These are phyloP conservation scores for Tuber umbilicatum DNA, from an alignment of 495 filamentous ascomycete species.

Conservation along the genomic window DNA sequence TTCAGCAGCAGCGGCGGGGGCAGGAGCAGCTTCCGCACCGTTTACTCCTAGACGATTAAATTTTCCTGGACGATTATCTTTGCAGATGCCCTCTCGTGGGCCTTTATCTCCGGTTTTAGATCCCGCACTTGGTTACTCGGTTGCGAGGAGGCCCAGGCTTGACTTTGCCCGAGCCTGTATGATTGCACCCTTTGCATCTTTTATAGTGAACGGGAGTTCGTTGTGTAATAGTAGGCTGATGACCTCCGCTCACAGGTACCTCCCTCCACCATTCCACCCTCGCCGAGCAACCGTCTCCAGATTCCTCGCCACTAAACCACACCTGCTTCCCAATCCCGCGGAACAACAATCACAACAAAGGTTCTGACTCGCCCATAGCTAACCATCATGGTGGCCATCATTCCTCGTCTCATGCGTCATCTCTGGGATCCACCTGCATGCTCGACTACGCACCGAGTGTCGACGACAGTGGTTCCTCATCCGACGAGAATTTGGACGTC, in stretches of 20 bases:
- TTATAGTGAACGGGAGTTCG: not conserved
- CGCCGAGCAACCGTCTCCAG: constrained; percentile 81
- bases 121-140: constrained; percentile 40
- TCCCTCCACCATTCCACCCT: constrained; percentile 94
- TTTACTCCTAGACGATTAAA: constrained; percentile 40
- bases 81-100: constrained; percentile 41
- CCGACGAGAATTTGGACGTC: constrained; percentile 37
- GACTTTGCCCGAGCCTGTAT: constrained; percentile 42
- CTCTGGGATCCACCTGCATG: constrained; percentile 45
- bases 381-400: constrained; percentile 38
- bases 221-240: not conserved
- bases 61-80: constrained; percentile 36
- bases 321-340: constrained; percentile 46
- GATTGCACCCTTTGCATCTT: constrained; percentile 6
- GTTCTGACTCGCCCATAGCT: constrained; percentile 40
- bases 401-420: constrained; percentile 43
- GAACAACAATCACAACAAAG: constrained; percentile 41
- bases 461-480: constrained; percentile 37
- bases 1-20: constrained; percentile 5
- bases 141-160: constrained; percentile 38
- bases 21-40: constrained; percentile 22
- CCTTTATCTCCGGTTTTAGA: constrained; percentile 40
- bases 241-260: constrained; percentile 55
- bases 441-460: constrained; percentile 40
- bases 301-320: constrained; percentile 63